Base-by-base conservation (phyloP, 1,139 yeast species). In the Tardiomyces digboiensis region DNA sequence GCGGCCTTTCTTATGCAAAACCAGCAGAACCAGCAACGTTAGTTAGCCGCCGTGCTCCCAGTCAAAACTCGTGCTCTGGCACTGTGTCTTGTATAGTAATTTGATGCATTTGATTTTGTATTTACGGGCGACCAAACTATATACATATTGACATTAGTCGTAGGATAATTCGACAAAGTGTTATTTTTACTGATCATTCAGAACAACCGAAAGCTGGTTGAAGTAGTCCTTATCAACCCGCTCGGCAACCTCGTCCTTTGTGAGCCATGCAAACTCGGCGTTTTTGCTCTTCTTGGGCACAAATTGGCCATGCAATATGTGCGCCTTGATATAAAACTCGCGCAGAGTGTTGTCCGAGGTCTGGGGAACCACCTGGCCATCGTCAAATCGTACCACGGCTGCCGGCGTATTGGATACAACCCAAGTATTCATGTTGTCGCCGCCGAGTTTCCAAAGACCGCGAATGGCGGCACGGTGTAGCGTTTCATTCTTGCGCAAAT, bases 331-430 rank as follows among this genome's bases (percentile, higher is more conserved):
- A 57, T 85, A 71, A 60, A 81, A 91, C 54, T 80, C 83, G 21
- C 61, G 58, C 42, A 56, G 33, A 16, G 33, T 26, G 33, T 26
- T 8, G 5, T n/a, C 41, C n/a, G 48, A 44, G 2, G 55, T 55
- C 33, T 26, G 16, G 33, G 33, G 33, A n/a, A 26, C 33, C 16
- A 26, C 33, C 10, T 26, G 38, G 2, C 56, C 54, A 29, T 49
- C 52, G 38, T 49, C 49, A 41, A 61, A 65, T 50, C 69, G 66
- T 48, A 78, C 57, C 6, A 84, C 80, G 48, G 84, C 93, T 41
- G 91, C 82, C 39, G 98, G 98, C 10, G 84, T 82, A 49, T 78
- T 78, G 21, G 97, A 86, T 16, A 91, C 95, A 19, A 86, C 78
- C 84, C 94, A 91, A 42, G 89, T 82, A 62, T 87, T 83, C 60